phyloP scores from a whole-genome alignment of 2,329 filamentous ascomycete genomes.

The Neobulgaria alba region DNA sequence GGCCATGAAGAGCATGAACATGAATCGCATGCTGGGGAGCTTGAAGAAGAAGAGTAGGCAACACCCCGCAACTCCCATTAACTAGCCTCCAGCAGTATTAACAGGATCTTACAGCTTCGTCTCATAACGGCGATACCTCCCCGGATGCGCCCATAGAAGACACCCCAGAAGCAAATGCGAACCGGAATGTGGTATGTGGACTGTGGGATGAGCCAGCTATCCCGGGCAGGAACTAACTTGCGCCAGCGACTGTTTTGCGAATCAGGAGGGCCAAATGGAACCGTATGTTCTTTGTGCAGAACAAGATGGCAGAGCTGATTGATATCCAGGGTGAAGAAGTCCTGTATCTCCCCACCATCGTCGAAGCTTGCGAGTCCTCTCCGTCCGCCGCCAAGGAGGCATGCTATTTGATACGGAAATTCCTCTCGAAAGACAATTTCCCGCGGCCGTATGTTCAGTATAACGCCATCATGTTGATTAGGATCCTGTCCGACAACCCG shows the following conservation, averaged over 20 bases:
- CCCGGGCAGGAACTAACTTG: conserved; percentile 1
- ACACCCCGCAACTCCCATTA: conserved; percentile 2
- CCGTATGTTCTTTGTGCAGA: conserved; percentile 34
- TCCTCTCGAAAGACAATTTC: conserved; percentile 64
- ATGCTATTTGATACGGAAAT: conserved; percentile 73
- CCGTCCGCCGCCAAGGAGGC: conserved; percentile 77
- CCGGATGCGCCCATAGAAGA: conserved; percentile 34
- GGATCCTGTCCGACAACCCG: conserved; percentile 88
- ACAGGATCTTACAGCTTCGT: conserved; percentile 7
- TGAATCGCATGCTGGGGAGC: conserved; percentile 28
- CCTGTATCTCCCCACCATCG: conserved; percentile 83
- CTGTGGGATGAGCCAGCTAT: background rate
- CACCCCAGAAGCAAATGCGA: conserved; percentile 58
- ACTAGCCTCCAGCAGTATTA: background rate
- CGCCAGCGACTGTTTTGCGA: conserved; percentile 72
- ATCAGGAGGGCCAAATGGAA: conserved; percentile 51
- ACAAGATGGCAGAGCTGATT: conserved; percentile 7
- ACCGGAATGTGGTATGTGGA: conserved; percentile 54
- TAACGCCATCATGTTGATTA: conserved; percentile 90
- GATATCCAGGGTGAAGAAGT: conserved; percentile 69
- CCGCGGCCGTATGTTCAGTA: conserved; percentile 68
- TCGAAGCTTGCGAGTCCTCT: conserved; percentile 90
- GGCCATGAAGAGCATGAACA: conserved; percentile 28
- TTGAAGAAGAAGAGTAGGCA: conserved; percentile 25
- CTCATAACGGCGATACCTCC: conserved; percentile 10